Evolutionary conservation across 805 yeast genomes (phyloP).

Genomic region (Tetrapisispora arboricola): DNA sequence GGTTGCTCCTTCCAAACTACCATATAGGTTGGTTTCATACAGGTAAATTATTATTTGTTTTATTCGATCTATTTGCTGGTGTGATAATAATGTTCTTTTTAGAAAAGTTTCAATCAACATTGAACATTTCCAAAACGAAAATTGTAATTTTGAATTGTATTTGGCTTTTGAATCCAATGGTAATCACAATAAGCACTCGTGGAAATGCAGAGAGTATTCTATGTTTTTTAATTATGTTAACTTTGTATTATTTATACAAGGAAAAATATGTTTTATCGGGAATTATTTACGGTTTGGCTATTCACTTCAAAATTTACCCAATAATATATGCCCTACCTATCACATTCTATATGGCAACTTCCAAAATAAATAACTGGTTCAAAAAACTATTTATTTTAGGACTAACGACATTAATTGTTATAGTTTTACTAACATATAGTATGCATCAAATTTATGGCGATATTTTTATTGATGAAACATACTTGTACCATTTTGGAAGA

Average conservation of each 20-base stretch:
- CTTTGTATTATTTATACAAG: constrained; percentile 38
- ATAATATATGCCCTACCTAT: constrained; percentile 71
- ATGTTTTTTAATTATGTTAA: constrained; percentile 61
- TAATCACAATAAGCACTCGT: constrained; percentile 79
- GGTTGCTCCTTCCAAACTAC: constrained; percentile 65
- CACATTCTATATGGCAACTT: constrained; percentile 30
- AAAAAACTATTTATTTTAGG: constrained; percentile 34
- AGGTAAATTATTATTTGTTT: constrained; percentile 71
- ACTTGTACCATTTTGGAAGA: constrained; percentile 71
- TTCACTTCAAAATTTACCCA: constrained; percentile 90
- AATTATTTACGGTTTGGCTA: constrained; percentile 57
- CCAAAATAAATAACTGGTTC: constrained; percentile 31
- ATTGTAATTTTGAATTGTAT: constrained; percentile 39
- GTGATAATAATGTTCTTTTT: constrained; percentile 39
- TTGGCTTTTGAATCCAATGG: constrained; percentile 95
- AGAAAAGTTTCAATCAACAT: constrained; percentile 7
- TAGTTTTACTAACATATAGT: constrained; percentile 37
- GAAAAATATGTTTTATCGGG: constrained; percentile 31
- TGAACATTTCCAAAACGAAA: neutral
- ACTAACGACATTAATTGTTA: constrained; percentile 33
- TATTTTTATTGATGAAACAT: constrained; percentile 68
- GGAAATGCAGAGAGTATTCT: constrained; percentile 89
- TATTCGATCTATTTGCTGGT: constrained; percentile 79
- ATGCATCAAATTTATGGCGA: constrained; percentile 68
- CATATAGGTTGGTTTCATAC: constrained; percentile 44